phyloP scores from a whole-genome alignment of 192 early-diverging fungal genomes.

The Linnemannia schmuckeri region DNA sequence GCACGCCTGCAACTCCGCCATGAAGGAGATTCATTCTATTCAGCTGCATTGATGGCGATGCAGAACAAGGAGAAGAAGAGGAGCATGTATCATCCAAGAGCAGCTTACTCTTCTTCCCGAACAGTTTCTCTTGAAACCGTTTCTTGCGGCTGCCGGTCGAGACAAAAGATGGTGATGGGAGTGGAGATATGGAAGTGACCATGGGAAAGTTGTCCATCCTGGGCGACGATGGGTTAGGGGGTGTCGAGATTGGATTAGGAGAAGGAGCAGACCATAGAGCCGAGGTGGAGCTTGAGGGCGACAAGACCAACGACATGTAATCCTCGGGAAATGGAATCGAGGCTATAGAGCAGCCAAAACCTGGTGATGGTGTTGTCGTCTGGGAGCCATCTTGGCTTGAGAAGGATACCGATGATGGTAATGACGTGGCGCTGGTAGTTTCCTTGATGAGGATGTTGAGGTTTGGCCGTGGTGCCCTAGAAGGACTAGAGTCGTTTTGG shows the following conservation, averaged over 20 bases:
- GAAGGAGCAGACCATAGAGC: background rate
- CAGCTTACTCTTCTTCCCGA: background rate
- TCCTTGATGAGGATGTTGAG: background rate
- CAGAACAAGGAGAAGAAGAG: background rate
- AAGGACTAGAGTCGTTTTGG: background rate
- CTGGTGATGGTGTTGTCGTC: background rate
- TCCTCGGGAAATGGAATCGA: background rate
- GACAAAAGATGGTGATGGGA: background rate
- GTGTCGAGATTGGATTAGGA: background rate
- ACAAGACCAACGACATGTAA: background rate
- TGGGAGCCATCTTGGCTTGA: background rate
- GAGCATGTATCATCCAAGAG: background rate
- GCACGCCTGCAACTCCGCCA: background rate
- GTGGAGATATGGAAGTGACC: background rate
- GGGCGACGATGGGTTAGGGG: background rate
- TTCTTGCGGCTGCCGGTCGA: background rate
- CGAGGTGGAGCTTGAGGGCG: background rate
- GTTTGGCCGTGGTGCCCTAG: background rate
- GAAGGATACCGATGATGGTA: background rate
- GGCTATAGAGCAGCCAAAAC: background rate
- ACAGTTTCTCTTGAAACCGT: background rate
- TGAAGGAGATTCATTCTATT: background rate
- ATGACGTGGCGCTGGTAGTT: background rate
- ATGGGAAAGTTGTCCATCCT: background rate
- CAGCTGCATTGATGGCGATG: background rate